Evolutionary conservation across 129 eudicot species (phyloP), one percentile per base, ranked within the genome.

Genomic region (Kitagawia praeruptora): DNA sequence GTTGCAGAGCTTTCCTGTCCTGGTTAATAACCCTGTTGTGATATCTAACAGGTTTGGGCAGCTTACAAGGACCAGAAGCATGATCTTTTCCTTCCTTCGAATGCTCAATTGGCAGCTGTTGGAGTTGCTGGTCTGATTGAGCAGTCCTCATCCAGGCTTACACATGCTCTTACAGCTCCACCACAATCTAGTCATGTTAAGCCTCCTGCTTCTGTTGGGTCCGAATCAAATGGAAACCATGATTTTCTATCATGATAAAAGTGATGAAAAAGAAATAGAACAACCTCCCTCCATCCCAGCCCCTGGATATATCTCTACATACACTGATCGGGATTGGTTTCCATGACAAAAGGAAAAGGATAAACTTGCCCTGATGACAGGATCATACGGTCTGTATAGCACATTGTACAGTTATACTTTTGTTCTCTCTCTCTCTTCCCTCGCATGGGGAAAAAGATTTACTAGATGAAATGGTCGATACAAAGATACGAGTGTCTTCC

Each of bases 41-140:
- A 45, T 19, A 14, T 64, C 46, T 61, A 82, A 81, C 87, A 95
- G 98, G 98, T 95, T 47, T 95, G 98, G 98, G 88, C 87, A 58
- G 98, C 98, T 54, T 95, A 95, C 82, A 95, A 95, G 79, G 98
- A 95, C 85, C 98, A 95, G 83, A 92, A 87, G 80, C 98, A 95
- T 64, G 98, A 95, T 81, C 96, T 95, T 38, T 95, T 95, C 81
- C 98, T 95, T 64, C 98, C 98, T 66, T 92, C 98, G 46, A 95
- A 87, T 73, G 97, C 98, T 39, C 98, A 95, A 84, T 87, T 93
- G 81, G 90, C 98, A 25, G 88, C 96, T 53, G 98, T 96, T 77
- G 98, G 98, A 34, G 91, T 95, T 13, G 98, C 98, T 70, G 98
- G 98, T 72, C 85, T 95, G 44, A 95, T 95, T 34, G 97, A 95